phyloP scores from a whole-genome alignment of 2,329 filamentous ascomycete genomes.

The Diaporthe caulivora region DNA sequence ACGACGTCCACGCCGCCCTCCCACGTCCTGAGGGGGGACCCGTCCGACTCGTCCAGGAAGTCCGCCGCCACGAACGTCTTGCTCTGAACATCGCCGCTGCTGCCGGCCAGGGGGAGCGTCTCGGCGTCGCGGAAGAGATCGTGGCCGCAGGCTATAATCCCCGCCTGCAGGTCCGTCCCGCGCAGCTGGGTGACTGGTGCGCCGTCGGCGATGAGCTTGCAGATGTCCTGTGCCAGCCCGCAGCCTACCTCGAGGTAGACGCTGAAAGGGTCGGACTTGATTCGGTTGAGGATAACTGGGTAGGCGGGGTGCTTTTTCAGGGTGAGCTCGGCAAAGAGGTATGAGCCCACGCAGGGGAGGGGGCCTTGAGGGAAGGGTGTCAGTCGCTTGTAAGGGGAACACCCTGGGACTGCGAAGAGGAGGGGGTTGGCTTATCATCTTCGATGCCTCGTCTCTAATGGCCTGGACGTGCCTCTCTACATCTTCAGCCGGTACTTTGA shows the following conservation, averaged over 20 bases:
- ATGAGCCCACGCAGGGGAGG: not conserved
- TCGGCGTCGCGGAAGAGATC: not conserved
- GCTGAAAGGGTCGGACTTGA: not conserved
- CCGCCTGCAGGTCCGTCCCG: not conserved
- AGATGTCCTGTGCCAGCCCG: not conserved
- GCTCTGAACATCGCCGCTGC: not conserved
- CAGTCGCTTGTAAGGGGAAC: no score
- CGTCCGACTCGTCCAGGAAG: not conserved
- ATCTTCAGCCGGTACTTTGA: not conserved
- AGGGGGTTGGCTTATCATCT: not conserved
- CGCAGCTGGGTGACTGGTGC: not conserved
- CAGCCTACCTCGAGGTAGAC: not conserved
- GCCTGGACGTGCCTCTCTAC: not conserved
- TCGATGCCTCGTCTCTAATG: not conserved
- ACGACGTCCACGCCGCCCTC: not conserved
- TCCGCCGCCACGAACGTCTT: not conserved
- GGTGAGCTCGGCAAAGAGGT: not conserved
- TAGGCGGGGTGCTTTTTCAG: not conserved
- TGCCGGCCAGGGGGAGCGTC: not conserved
- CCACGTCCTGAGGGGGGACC: not conserved
- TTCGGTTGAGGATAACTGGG: not conserved
- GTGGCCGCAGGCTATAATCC: not conserved
- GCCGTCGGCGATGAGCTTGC: not conserved
- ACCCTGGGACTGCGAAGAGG: no score
- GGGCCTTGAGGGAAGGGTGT: not conserved